These are phyloP conservation scores for Prunus yedoensis DNA, from an alignment of 331 rosid species.

Conservation along the genomic window DNA sequence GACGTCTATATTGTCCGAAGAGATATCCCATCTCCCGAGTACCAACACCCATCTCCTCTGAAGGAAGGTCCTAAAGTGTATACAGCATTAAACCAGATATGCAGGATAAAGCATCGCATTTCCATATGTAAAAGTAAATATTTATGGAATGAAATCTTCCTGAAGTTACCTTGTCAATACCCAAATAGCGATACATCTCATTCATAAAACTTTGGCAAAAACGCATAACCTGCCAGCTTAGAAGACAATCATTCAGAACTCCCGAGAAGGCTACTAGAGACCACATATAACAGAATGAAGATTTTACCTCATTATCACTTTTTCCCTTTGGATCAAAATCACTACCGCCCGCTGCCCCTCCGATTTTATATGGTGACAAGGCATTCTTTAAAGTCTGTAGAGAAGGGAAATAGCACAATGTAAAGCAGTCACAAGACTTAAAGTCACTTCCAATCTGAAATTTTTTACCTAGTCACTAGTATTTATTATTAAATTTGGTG, in stretches of 20 bases:
- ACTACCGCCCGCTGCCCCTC: conserved; percentile 99
- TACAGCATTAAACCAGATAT: conserved; percentile 34
- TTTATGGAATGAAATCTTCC: conserved; percentile 18
- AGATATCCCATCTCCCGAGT: too few relatives aligned
- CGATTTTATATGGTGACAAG: conserved; percentile 91
- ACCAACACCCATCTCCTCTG: too few relatives aligned
- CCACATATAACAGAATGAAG: conserved; percentile 9
- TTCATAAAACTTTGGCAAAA: conserved; percentile 99
- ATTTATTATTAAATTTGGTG: neutral
- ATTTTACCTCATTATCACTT: conserved; percentile 91
- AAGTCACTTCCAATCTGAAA: neutral
- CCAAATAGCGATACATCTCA: conserved; percentile 91
- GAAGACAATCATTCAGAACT: conserved; percentile 37
- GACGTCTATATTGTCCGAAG: too few relatives aligned
- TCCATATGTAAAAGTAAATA: conserved; percentile 6
- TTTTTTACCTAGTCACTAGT: neutral
- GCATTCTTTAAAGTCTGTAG: conserved; percentile 94
- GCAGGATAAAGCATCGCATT: conserved; percentile 6
- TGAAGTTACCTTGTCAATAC: conserved; percentile 91
- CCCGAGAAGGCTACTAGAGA: conserved; percentile 14
- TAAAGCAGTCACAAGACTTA: conserved; percentile 5
- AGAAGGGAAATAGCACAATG: conserved; percentile 24
- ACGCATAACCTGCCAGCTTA: conserved; percentile 71
- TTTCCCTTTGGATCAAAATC: conserved; percentile 98
- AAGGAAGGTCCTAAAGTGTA: conserved; percentile 82